These are phyloP conservation scores for Phytophthora meadii DNA, from an alignment of 352 stramenopile species.

Conservation along the genomic window DNA sequence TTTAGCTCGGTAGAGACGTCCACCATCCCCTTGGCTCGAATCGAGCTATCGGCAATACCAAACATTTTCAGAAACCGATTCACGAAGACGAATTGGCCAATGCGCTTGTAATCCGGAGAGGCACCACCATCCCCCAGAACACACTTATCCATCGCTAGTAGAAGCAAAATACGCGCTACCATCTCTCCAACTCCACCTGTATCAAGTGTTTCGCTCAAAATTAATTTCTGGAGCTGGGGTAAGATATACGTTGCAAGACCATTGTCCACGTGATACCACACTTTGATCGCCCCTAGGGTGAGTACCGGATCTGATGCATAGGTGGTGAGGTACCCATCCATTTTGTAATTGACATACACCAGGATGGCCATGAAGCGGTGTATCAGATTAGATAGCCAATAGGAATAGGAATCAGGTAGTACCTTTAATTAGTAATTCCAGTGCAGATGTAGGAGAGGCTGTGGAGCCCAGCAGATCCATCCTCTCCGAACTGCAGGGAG, in stretches of 20 bases:
- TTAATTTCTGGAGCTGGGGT: constrained; percentile 22
- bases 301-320: constrained; percentile 20
- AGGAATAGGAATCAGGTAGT: too few relatives aligned
- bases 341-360: constrained; percentile 21
- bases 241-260: constrained; percentile 18
- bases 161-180: constrained; percentile 31
- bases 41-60: too few relatives aligned
- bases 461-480: too few relatives aligned
- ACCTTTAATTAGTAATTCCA: too few relatives aligned
- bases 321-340: constrained; percentile 21
- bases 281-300: constrained; percentile 18
- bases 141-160: constrained; percentile 35
- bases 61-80: too few relatives aligned
- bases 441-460: too few relatives aligned
- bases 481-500: too few relatives aligned
- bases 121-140: constrained; percentile 5
- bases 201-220: constrained; percentile 35
- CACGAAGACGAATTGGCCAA: too few relatives aligned
- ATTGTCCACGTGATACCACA: constrained; percentile 22
- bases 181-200: constrained; percentile 18
- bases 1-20: too few relatives aligned
- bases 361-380: constrained; percentile 35
- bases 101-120: not conserved
- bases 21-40: too few relatives aligned
- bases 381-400: too few relatives aligned